Evolutionary conservation across 169 alveolate species (phyloP).

Genomic region (Plasmodium inui): DNA sequence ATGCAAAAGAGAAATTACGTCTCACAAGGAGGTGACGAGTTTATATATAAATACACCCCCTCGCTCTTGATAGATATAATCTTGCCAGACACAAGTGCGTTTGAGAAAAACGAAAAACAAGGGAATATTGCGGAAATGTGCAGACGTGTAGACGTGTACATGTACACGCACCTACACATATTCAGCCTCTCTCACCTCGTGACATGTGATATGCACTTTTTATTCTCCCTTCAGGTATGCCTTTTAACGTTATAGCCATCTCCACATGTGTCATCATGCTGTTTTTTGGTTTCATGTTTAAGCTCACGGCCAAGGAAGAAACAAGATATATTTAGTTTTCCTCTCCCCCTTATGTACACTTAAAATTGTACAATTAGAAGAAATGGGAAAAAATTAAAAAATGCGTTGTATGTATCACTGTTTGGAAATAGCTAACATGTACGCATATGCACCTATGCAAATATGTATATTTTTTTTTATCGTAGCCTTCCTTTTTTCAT

Average conservation of each 20-base stretch:
- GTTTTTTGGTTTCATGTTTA: conserved; percentile 73
- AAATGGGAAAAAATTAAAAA: conserved; percentile 8
- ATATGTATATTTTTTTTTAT: neutral
- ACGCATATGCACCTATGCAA: neutral
- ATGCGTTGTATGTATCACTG: neutral
- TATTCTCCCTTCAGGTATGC: conserved; percentile 58
- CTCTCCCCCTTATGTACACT: neutral
- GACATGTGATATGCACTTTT: conserved; percentile 4
- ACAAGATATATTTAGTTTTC: conserved; percentile 61
- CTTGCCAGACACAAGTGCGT: conserved; percentile 70
- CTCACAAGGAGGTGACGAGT: conserved; percentile 23
- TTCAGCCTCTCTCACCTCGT: neutral
- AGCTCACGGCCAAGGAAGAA: conserved; percentile 71
- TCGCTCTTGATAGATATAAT: conserved; percentile 42
- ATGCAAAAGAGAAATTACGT: conserved; percentile 52
- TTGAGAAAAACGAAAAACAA: conserved; percentile 6
- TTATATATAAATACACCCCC: conserved; percentile 67
- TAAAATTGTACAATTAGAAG: conserved; percentile 32
- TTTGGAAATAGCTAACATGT: conserved; percentile 3
- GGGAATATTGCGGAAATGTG: neutral
- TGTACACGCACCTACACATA: conserved; percentile 9
- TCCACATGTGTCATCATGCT: conserved; percentile 67
- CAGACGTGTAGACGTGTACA: neutral
- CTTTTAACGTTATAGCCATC: conserved; percentile 73
- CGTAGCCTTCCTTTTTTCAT: neutral